These are phyloP conservation scores for Verticillium isaacii DNA, from an alignment of 2,329 filamentous ascomycete species.

Conservation along the genomic window DNA sequence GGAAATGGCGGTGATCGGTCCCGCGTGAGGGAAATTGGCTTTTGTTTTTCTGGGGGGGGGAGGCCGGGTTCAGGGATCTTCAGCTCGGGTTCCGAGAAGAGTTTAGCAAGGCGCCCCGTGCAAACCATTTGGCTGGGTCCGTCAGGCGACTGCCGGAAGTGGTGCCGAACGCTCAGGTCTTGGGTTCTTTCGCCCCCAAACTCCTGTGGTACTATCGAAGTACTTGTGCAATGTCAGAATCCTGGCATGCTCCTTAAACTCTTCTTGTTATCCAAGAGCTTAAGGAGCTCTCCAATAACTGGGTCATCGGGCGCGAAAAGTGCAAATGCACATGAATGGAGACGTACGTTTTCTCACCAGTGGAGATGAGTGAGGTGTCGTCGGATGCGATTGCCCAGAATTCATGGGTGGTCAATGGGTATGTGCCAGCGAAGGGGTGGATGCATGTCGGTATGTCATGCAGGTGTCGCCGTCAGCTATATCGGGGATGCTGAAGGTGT, in stretches of 20 bases:
- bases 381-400: neutral
- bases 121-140: conserved; percentile 12
- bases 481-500: neutral
- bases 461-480: conserved; percentile 5
- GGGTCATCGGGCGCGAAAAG: neutral
- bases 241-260: neutral
- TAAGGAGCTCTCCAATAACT: no score
- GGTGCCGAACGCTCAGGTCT: conserved; percentile 12
- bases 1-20: conserved; percentile 13
- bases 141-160: conserved; percentile 13
- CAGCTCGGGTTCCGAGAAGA: conserved; percentile 5
- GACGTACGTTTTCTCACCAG: neutral
- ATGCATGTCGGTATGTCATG: conserved; percentile 12
- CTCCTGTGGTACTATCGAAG: conserved; percentile 4
- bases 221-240: neutral
- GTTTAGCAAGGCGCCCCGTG: neutral
- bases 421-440: conserved; percentile 3
- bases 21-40: conserved; percentile 13
- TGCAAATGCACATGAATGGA: neutral
- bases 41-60: conserved; percentile 6
- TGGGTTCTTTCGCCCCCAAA: conserved; percentile 4
- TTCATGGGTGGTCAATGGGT: neutral
- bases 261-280: neutral
- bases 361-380: neutral
- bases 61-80: conserved; percentile 8